Evolutionary conservation across 148 eudicot species (phyloP), one percentile per base, ranked within the genome.

Genomic region (Heliosperma pusillum): DNA sequence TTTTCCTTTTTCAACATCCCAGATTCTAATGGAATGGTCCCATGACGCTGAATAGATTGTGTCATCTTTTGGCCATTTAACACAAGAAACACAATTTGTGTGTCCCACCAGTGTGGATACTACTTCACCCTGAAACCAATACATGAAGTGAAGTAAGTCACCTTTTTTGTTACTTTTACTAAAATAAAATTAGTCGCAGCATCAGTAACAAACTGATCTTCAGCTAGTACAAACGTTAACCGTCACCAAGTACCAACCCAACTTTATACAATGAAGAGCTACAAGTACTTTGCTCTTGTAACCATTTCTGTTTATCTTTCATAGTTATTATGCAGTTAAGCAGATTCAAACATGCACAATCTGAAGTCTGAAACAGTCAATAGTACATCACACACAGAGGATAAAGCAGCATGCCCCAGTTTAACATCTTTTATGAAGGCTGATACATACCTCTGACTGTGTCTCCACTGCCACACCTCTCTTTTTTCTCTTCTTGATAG

Each of bases 1-100:
- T 71, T 85, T 88, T 76, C 96, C 97, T 25, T 89, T 85, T 79
- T 95, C 96, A 82, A 82, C 92, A 87, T 95, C 96, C 98, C 98
- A 95, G 79, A 81, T 89, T 89, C 93, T 86, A 17, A 92, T 82
- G 62, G 97, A 85, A 73, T 92, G 96, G 86, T 95, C 98, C 98
- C 97, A 95, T 2, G 98, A 95, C 73, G 96, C 98, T 62, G 98
- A 95, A 83, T 88, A 95, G 69, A 95, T 89, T 64, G 88, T 85
- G 64, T 80, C 96, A 73, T 77, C 80, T 71, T 88, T 73, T 47
- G 96, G 89, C 98, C 98, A 95, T 77, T 84, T 84, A 45, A 92
- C 97, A 72, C 92, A 86, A 74, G 97, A 89, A 30, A 95, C 98
- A 74, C 93, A 88, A 69, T 95, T 92, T 50, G 93, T 92, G 76